Percentiles rank a stretch among this genome's conserved stretches.
Conservation (phyloP, 768 basidiomycete genomes). For the Suillus brevipes region DNA sequence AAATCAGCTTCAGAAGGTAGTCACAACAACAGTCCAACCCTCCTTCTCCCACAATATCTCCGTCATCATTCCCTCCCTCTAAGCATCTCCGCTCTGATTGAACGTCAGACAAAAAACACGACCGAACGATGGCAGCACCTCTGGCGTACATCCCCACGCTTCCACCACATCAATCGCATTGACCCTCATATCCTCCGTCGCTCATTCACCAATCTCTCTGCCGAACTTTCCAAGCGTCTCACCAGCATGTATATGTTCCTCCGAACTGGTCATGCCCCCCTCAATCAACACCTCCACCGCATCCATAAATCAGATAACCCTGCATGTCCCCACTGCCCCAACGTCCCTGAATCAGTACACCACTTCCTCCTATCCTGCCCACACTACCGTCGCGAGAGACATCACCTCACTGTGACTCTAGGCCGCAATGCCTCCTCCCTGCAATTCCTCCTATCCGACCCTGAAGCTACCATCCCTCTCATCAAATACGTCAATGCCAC, state of each 20-base stretch:
- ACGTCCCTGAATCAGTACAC: neutral
- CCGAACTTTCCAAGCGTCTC: neutral
- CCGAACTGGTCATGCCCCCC: neutral
- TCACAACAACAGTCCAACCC: neutral
- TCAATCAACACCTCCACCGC: neutral
- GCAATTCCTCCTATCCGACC: too few species aligned
- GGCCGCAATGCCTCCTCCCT: too few species aligned
- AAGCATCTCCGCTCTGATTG: neutral
- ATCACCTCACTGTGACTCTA: too few species aligned
- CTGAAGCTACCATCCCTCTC: too few species aligned
- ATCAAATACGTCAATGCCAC: too few species aligned
- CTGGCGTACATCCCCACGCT: slow-evolving; percentile 4
- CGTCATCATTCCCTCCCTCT: neutral
- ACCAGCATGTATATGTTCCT: neutral
- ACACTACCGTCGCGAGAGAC: too few species aligned
- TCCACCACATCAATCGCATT: neutral
- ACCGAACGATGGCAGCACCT: neutral
- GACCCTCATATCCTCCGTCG: neutral
- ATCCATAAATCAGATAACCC: neutral
- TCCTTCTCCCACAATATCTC: neutral
- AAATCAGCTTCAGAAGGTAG: neutral
- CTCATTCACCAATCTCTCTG: slow-evolving; percentile 1
- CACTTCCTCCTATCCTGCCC: slow-evolving; percentile 28
- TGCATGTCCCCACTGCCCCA: slow-evolving; percentile 17
- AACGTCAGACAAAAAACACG: neutral